phyloP scores from a whole-genome alignment of 768 basidiomycete genomes.

The Collybia nuda region DNA sequence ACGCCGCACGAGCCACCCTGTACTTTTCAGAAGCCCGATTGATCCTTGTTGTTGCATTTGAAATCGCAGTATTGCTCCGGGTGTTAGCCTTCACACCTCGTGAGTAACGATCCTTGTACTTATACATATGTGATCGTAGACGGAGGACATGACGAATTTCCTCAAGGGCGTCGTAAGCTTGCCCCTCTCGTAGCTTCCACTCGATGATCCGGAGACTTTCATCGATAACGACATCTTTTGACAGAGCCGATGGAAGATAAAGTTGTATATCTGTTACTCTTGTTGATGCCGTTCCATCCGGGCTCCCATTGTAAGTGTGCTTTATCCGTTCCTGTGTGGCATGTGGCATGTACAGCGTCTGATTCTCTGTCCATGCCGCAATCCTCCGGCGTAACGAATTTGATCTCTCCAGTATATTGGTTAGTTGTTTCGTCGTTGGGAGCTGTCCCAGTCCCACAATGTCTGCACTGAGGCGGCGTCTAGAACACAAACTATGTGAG shows the following conservation, averaged over 20 bases:
- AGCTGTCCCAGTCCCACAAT: background rate
- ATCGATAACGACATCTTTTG: background rate
- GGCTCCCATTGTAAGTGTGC: background rate
- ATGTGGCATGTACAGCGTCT: background rate
- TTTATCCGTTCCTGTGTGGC: background rate
- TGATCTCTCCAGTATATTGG: background rate
- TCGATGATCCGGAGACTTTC: background rate
- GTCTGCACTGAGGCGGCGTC: background rate
- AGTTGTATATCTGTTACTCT: background rate
- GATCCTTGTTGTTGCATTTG: background rate
- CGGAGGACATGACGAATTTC: conserved; percentile 2
- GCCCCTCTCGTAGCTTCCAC: background rate
- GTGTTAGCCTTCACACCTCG: no score
- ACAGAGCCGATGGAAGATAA: conserved; percentile 1
- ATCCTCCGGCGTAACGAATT: background rate
- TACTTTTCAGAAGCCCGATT: background rate
- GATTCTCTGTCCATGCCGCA: background rate
- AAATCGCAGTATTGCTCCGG: conserved; percentile 1
- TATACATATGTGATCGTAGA: conserved; percentile 6
- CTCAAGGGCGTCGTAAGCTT: conserved; percentile 3
- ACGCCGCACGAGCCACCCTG: background rate
- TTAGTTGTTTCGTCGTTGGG: conserved; percentile 1
- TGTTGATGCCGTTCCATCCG: background rate
- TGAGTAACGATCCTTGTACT: conserved; percentile 6
- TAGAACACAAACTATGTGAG: no score